Evolutionary conservation across 1,284 basidiomycete species (phyloP).

Genomic region (Apiotrichum brassicae): DNA sequence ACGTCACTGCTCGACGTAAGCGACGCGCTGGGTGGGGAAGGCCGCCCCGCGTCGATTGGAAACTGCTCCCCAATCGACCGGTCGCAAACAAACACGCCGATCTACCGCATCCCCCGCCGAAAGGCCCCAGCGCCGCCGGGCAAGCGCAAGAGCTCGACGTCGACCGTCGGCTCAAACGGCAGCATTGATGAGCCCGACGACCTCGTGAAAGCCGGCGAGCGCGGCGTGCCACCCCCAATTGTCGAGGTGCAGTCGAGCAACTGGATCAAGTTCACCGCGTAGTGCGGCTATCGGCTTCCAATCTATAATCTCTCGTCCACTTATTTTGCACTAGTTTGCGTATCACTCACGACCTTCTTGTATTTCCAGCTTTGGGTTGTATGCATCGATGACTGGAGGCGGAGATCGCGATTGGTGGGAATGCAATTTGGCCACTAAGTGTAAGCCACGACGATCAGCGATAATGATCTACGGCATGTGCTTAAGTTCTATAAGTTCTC

Average conservation of each 20-base stretch:
- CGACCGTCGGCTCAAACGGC: slow-evolving; percentile 2
- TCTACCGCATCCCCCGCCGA: slow-evolving; percentile 8
- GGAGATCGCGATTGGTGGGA: too few species aligned
- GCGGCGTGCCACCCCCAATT: slow-evolving; percentile 34
- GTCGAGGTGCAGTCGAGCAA: slow-evolving; percentile 31
- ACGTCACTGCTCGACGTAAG: slow-evolving; percentile 39
- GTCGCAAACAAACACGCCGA: slow-evolving; percentile 9
- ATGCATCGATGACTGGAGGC: too few species aligned
- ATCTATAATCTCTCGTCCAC: too few species aligned
- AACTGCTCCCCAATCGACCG: slow-evolving; percentile 11
- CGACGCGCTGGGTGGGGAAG: slow-evolving; percentile 19
- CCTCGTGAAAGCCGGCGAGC: slow-evolving; percentile 26
- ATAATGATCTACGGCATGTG: too few species aligned
- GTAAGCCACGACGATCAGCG: too few species aligned
- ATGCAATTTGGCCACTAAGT: too few species aligned
- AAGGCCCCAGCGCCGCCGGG: slow-evolving; percentile 35
- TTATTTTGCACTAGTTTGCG: too few species aligned
- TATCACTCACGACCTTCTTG: too few species aligned
- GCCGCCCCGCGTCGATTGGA: neutral
- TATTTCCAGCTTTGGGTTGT: too few species aligned
- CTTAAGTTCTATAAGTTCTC: too few species aligned
- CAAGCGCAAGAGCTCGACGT: slow-evolving; percentile 17
- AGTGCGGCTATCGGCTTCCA: too few species aligned
- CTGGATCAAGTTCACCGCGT: slow-evolving; percentile 35
- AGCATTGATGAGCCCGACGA: slow-evolving; percentile 14